Evolutionary conservation across 2,329 filamentous ascomycete genomes (phyloP).

Genomic region (Claviceps cyperi): DNA sequence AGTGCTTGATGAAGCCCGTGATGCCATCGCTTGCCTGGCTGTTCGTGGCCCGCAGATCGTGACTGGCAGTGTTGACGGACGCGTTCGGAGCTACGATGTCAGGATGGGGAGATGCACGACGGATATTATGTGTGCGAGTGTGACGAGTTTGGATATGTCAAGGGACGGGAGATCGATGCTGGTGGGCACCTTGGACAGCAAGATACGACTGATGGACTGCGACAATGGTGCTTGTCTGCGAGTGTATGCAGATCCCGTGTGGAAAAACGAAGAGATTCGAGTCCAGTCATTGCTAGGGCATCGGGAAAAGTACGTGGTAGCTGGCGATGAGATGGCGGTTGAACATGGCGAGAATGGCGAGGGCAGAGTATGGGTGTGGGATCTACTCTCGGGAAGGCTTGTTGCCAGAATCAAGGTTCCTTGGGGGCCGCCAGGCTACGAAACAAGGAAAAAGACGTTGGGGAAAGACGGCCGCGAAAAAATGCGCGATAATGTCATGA

Average conservation of each 20-base stretch:
- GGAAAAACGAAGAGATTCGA: slow-evolving; percentile 56
- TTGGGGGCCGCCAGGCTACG: slow-evolving; percentile 37
- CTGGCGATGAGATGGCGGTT: slow-evolving; percentile 54
- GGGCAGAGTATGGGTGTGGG: slow-evolving; percentile 66
- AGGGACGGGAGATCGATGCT: slow-evolving; percentile 61
- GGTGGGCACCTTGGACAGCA: slow-evolving; percentile 61
- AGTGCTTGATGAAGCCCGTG: slow-evolving; percentile 56
- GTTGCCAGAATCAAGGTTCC: slow-evolving; percentile 46
- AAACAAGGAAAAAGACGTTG: slow-evolving; percentile 35
- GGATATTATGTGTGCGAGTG: slow-evolving; percentile 54
- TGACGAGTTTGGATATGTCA: slow-evolving; percentile 63
- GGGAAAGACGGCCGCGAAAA: slow-evolving; percentile 48
- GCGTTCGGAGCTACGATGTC: slow-evolving; percentile 69
- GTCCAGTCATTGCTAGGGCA: slow-evolving; percentile 62
- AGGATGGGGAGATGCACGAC: slow-evolving; percentile 55
- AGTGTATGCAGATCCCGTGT: slow-evolving; percentile 45
- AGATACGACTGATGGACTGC: slow-evolving; percentile 68
- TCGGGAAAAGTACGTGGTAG: slow-evolving; percentile 63
- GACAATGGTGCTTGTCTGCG: slow-evolving; percentile 58
- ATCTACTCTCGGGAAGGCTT: slow-evolving; percentile 59
- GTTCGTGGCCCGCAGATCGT: slow-evolving; percentile 45
- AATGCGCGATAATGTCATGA: slow-evolving; percentile 43
- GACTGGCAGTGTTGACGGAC: slow-evolving; percentile 70
- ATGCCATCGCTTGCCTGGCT: slow-evolving; percentile 43
- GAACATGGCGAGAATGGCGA: slow-evolving; percentile 22